Percentiles rank a stretch among this genome's conserved stretches.
These are phyloP conservation scores for Penicillium aurantiogriseum DNA, from an alignment of 2,329 filamentous ascomycete species.

Conservation along the genomic window DNA sequence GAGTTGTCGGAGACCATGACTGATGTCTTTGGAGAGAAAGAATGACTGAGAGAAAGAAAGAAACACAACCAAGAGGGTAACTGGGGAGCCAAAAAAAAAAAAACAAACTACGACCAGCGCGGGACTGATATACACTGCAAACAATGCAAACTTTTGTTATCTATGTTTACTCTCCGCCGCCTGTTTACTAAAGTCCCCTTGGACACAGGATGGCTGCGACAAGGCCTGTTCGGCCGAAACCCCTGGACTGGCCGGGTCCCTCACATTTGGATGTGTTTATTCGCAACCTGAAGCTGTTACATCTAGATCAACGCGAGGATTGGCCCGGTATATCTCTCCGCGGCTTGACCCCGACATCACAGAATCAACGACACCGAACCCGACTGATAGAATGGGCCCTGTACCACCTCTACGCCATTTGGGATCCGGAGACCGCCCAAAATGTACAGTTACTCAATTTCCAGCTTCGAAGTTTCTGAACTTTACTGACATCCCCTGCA, in stretches of 20 bases:
- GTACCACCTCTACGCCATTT: slow-evolving; percentile 81
- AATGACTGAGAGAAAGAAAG: slow-evolving; percentile 3
- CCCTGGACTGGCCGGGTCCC: slow-evolving; percentile 42
- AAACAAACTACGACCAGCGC: slow-evolving; percentile 1
- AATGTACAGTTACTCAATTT: slow-evolving; percentile 53
- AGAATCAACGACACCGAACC: slow-evolving; percentile 78
- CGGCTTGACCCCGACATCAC: slow-evolving; percentile 68
- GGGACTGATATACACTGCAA: slow-evolving; percentile 18
- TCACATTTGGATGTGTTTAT: slow-evolving; percentile 67
- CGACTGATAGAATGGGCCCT: slow-evolving; percentile 84
- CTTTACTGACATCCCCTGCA: slow-evolving; percentile 39
- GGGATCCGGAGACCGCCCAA: slow-evolving; percentile 73
- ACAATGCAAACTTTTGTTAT: slow-evolving; percentile 28
- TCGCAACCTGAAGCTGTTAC: slow-evolving; percentile 77
- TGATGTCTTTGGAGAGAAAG: background rate
- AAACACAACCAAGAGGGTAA: background rate
- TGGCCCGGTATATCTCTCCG: slow-evolving; percentile 74
- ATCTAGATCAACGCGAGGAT: slow-evolving; percentile 71
- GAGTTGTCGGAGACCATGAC: slow-evolving; percentile 33
- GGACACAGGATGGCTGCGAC: slow-evolving; percentile 34
- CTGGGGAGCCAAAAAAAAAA: background rate
- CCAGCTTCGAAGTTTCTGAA: background rate
- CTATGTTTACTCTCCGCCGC: slow-evolving; percentile 24
- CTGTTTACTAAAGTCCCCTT: slow-evolving; percentile 13
- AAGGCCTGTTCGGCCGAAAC: slow-evolving; percentile 31